These are phyloP conservation scores for Acanthamoeba lenticulata DNA, from an alignment of 208 protist genomes.

Conservation along the genomic window DNA sequence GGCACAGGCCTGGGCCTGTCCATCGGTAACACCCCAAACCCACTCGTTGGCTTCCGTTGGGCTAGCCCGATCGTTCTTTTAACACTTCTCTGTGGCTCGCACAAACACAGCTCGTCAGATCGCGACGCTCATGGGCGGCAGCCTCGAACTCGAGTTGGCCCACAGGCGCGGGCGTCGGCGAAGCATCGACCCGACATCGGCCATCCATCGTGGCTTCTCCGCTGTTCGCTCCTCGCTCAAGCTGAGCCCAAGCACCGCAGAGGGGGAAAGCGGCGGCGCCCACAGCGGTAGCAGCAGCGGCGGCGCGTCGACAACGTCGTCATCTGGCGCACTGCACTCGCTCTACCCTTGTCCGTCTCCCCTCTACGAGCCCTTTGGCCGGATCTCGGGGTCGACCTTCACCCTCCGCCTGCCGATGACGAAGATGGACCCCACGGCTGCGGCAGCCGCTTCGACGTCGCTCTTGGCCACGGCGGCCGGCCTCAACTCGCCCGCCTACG, in stretches of 20 bases:
- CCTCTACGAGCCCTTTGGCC: neutral
- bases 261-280: no score
- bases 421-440: neutral
- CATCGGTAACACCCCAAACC: neutral
- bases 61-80: neutral
- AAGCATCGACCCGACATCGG: slow-evolving; percentile 16
- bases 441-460: neutral
- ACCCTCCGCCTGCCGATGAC: slow-evolving; percentile 49
- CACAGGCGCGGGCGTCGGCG: neutral
- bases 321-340: neutral
- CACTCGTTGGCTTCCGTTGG: neutral
- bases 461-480: neutral
- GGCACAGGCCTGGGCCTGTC: slow-evolving; percentile 24
- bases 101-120: slow-evolving; percentile 16
- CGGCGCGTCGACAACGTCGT: neutral
- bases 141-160: neutral
- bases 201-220: neutral
- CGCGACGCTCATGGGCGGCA: slow-evolving; percentile 1
- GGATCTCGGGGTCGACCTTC: slow-evolving; percentile 15
- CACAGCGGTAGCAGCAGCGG: no score
- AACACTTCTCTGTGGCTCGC: neutral
- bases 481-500: neutral
- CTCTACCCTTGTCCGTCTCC: neutral
- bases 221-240: neutral
- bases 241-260: neutral